Percentiles rank a stretch among this genome's conserved stretches.
phyloP scores from a whole-genome alignment of 2,329 filamentous ascomycete species.

The Claviceps arundinis region DNA sequence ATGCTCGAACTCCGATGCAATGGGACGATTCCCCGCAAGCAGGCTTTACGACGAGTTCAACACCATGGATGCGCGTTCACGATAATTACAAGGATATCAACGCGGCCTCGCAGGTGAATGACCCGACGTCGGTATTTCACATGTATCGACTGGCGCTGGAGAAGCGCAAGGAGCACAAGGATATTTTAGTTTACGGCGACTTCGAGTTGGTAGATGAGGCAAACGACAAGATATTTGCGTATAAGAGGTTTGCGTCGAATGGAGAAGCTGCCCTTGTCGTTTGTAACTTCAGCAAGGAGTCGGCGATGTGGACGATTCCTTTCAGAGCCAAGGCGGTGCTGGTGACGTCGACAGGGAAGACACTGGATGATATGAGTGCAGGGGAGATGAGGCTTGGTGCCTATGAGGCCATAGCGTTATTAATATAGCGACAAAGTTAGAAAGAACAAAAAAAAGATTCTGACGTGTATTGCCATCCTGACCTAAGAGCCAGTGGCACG shows the following conservation, averaged over 20 bases:
- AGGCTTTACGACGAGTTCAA: conserved; percentile 46
- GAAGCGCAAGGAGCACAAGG: conserved; percentile 44
- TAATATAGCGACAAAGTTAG: conserved; percentile 9
- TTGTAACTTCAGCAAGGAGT: conserved; percentile 24
- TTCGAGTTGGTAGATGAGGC: conserved; percentile 25
- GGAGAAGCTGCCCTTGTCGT: conserved; percentile 22
- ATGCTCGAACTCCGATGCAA: conserved; percentile 59
- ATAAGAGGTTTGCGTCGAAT: conserved; percentile 19
- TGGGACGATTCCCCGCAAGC: conserved; percentile 49
- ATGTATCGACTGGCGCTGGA: conserved; percentile 49
- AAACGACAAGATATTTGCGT: conserved; percentile 25
- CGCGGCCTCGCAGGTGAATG: conserved; percentile 37
- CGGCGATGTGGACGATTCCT: conserved; percentile 18
- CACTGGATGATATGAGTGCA: conserved; percentile 13
- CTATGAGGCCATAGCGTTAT: conserved; percentile 23
- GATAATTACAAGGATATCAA: conserved; percentile 51
- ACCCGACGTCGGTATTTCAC: conserved; percentile 38
- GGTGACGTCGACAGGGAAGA: conserved; percentile 19
- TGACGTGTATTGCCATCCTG: not conserved
- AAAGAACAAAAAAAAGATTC: not conserved
- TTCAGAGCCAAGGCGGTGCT: conserved; percentile 19
- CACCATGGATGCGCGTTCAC: conserved; percentile 60
- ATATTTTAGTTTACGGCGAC: conserved; percentile 55
- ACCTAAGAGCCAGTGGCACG: not conserved
- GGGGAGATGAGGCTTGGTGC: conserved; percentile 20